These are phyloP conservation scores for Rhizopogon vinicolor DNA, from an alignment of 768 basidiomycete species.

Conservation along the genomic window DNA sequence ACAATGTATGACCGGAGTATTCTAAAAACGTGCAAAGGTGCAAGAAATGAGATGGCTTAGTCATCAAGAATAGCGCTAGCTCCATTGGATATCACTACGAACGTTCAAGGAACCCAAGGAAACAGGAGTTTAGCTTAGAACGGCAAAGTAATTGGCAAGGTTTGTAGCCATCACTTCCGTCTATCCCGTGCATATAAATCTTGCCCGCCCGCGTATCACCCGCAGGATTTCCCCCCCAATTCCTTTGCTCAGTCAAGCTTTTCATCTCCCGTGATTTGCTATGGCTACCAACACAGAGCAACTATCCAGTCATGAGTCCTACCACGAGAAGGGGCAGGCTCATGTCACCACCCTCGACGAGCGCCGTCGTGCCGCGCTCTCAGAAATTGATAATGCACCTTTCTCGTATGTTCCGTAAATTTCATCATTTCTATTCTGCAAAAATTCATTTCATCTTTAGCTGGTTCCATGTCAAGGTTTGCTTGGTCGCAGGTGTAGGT, in stretches of 20 bases:
- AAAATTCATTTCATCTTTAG: constrained; percentile 27
- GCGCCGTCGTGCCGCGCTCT: constrained; percentile 73
- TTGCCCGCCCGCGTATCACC: too few relatives aligned
- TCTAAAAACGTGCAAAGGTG: not conserved
- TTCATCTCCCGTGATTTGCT: not conserved
- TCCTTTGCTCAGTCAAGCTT: too few relatives aligned
- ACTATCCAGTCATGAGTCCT: constrained; percentile 25
- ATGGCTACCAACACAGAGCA: constrained; percentile 21
- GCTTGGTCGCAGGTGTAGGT: constrained; percentile 69
- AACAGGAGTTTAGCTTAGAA: not conserved
- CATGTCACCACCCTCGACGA: constrained; percentile 50
- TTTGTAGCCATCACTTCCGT: too few relatives aligned
- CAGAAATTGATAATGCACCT: constrained; percentile 81
- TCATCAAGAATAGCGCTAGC: not conserved
- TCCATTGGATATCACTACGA: constrained; percentile 11
- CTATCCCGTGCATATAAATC: too few relatives aligned
- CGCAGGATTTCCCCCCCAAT: not conserved
- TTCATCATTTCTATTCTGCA: not conserved
- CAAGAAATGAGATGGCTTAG: not conserved
- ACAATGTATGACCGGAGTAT: too few relatives aligned
- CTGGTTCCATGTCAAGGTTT: constrained; percentile 83
- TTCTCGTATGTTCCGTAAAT: constrained; percentile 58
- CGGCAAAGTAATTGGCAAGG: not conserved
- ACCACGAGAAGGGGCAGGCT: constrained; percentile 20
- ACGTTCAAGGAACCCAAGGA: constrained; percentile 29